phyloP scores from a whole-genome alignment of 495 filamentous ascomycete genomes.

The Neurospora sp. region DNA sequence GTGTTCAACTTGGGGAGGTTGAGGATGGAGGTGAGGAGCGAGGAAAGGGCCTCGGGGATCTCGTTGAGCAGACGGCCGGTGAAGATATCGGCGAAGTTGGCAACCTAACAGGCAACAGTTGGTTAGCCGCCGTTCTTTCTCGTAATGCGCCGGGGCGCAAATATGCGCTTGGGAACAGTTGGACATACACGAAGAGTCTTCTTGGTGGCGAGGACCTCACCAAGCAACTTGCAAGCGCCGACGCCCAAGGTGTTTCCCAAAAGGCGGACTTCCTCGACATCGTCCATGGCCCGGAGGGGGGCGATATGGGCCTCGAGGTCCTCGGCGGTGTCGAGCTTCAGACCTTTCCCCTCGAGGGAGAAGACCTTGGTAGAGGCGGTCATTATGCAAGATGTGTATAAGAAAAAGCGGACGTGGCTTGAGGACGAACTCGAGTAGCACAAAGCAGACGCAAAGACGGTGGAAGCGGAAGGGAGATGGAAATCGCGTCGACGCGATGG shows the following conservation, averaged over 20 bases:
- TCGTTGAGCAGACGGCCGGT: conserved; percentile 88
- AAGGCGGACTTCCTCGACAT: conserved; percentile 75
- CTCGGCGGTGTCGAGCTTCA: conserved; percentile 80
- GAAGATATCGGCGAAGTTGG: conserved; percentile 94
- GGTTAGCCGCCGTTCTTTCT: conserved; percentile 11
- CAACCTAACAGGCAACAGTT: conserved; percentile 40
- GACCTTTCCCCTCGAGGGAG: conserved; percentile 78
- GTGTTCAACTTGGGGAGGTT: conserved; percentile 75
- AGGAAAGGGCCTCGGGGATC: conserved; percentile 80
- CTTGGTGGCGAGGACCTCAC: conserved; percentile 67
- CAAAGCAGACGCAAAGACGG: neutral
- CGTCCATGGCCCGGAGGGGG: conserved; percentile 55
- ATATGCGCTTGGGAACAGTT: neutral
- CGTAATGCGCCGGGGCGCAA: neutral
- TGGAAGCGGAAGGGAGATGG: neutral
- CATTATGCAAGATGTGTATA: conserved; percentile 25
- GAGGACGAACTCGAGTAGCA: neutral
- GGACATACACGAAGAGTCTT: conserved; percentile 58
- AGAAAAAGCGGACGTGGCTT: neutral
- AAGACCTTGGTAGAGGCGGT: conserved; percentile 55
- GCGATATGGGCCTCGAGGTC: conserved; percentile 82
- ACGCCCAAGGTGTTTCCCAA: conserved; percentile 88
- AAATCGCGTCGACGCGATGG: neutral
- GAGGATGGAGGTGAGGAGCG: conserved; percentile 76
- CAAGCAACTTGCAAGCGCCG: conserved; percentile 74